Evolutionary conservation across 176 grass and related monocot genomes (phyloP).

Genomic region (Aegilops umbellulata): DNA sequence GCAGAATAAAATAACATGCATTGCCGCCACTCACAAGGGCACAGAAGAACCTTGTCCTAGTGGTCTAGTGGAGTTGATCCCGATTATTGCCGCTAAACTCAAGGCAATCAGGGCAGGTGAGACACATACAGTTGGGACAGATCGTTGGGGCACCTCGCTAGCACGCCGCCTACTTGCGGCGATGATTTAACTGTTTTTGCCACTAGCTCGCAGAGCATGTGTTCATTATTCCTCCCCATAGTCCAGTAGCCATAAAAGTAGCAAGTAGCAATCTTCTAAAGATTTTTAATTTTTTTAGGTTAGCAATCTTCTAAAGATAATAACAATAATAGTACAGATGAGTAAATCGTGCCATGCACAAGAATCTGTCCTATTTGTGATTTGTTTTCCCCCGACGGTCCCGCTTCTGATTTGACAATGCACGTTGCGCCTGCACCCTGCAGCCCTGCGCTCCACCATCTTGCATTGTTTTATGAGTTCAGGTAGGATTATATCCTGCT

Average conservation of each 20-base stretch:
- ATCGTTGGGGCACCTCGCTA: background rate
- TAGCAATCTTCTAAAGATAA: background rate
- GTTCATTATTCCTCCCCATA: background rate
- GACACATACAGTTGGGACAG: background rate
- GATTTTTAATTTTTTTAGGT: too few relatives aligned
- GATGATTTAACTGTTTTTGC: background rate
- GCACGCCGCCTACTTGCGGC: constrained; percentile 6
- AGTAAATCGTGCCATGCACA: too few relatives aligned
- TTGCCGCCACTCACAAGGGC: constrained; percentile 11
- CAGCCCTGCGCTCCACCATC: background rate
- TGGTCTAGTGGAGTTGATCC: background rate
- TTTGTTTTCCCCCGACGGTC: background rate
- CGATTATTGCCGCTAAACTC: constrained; percentile 13
- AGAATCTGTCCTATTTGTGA: background rate
- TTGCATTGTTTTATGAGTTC: background rate
- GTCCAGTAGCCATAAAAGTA: background rate
- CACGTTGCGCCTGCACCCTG: background rate
- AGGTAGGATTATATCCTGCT: background rate
- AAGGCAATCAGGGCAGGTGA: constrained; percentile 2
- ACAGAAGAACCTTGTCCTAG: constrained; percentile 17
- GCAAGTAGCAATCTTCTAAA: background rate
- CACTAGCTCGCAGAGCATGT: background rate
- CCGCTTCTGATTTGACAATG: background rate
- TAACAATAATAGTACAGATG: background rate
- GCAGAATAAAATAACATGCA: background rate